Evolutionary conservation across 208 protist species (phyloP).

Genomic region (Wallacemonas sp.): DNA sequence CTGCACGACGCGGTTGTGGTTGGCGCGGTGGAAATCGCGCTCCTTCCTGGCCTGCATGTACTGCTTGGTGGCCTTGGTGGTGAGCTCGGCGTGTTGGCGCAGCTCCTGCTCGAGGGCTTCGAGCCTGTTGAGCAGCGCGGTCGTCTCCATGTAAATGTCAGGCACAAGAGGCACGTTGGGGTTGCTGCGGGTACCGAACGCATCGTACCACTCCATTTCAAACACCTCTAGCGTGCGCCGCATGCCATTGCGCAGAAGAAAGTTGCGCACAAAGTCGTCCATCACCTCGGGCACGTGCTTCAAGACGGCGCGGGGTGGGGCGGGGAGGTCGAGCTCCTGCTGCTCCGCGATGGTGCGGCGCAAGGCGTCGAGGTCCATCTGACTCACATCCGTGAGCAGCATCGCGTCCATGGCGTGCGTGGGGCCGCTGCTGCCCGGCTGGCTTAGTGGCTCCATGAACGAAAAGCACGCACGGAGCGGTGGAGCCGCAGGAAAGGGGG

Average conservation of each 20-base stretch:
- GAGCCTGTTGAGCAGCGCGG: constrained; percentile 76
- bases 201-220: constrained; percentile 90
- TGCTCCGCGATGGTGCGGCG: constrained; percentile 55
- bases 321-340: constrained; percentile 51
- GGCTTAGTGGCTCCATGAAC: neutral
- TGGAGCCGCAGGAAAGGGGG: neutral
- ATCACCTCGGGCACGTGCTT: constrained; percentile 91
- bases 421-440: constrained; percentile 9
- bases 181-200: constrained; percentile 49
- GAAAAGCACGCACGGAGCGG: no score
- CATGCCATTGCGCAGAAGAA: constrained; percentile 85
- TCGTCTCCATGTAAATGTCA: constrained; percentile 87
- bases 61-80: constrained; percentile 68
- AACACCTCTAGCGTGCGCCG: constrained; percentile 80
- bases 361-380: constrained; percentile 69
- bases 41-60: constrained; percentile 88
- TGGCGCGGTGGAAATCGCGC: constrained; percentile 87
- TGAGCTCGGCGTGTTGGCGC: constrained; percentile 78
- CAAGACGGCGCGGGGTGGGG: constrained; percentile 77
- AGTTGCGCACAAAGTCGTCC: constrained; percentile 94
- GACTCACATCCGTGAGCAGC: constrained; percentile 27
- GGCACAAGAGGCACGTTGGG: constrained; percentile 64
- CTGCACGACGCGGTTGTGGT: constrained; percentile 89
- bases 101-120: constrained; percentile 79
- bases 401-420: constrained; percentile 5